A percentile compares a stretch with the other conserved stretches of the same genome.
These are phyloP conservation scores for Thinopyrum elongatum DNA, from an alignment of 176 grass and related monocot genomes.

Conservation along the genomic window DNA sequence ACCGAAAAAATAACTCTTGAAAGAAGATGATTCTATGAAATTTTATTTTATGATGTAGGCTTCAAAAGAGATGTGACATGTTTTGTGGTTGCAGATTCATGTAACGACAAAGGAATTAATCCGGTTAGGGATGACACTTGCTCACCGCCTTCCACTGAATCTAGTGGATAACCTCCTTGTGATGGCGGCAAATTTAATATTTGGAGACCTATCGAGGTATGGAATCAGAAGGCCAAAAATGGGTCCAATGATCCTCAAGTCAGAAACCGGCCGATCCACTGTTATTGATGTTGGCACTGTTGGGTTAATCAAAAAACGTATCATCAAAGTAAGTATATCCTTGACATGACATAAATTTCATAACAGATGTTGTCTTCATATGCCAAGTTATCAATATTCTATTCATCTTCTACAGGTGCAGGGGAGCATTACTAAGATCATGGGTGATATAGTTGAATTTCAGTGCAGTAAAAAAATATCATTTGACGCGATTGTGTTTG, in stretches of 20 bases:
- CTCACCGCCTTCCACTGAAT: neutral
- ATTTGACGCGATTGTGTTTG: constrained; percentile 11
- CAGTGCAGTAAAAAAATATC: neutral
- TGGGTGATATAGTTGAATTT: constrained; percentile 25
- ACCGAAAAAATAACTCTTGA: neutral
- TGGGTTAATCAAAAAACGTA: neutral
- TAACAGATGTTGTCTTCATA: neutral
- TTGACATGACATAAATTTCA: neutral
- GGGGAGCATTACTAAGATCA: neutral
- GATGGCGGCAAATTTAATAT: neutral
- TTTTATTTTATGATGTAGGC: neutral
- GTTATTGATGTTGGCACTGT: neutral
- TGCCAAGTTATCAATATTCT: neutral
- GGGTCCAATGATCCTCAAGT: neutral
- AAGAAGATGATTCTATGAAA: neutral
- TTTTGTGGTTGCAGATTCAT: neutral
- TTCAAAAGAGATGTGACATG: neutral
- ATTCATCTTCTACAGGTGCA: neutral
- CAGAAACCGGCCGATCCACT: neutral
- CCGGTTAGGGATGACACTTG: neutral
- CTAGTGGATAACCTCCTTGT: neutral
- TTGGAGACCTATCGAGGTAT: neutral
- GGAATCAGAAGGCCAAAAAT: neutral
- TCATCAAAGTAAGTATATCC: too few species aligned
- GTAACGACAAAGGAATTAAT: neutral